Evolutionary conservation across 164 flowering plant species (phyloP).

Genomic region (Cinnamomum chago): DNA sequence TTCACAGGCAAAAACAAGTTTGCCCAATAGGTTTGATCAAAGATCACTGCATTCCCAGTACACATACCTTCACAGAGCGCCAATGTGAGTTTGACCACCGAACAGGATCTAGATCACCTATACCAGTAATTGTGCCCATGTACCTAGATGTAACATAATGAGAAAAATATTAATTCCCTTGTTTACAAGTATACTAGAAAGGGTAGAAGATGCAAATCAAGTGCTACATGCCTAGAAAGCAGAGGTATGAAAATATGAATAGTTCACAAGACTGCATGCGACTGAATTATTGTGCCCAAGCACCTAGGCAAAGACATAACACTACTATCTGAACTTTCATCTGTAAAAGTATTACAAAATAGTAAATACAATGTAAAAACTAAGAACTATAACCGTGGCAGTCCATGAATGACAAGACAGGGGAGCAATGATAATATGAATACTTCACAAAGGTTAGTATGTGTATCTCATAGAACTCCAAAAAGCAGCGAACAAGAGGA

Average conservation of each 20-base stretch:
- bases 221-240: too few species aligned
- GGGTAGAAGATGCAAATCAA: too few species aligned
- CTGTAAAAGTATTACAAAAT: too few species aligned
- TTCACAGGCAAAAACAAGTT: neutral
- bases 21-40: neutral
- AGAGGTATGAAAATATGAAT: too few species aligned
- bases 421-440: too few species aligned
- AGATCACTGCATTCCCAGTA: neutral
- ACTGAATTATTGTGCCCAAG: too few species aligned
- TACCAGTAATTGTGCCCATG: constrained; percentile 92
- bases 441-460: too few species aligned
- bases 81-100: constrained; percentile 90
- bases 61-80: constrained; percentile 86
- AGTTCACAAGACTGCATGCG: too few species aligned
- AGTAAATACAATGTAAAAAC: neutral
- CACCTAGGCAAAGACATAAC: too few species aligned
- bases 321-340: too few species aligned
- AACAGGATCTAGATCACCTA: constrained; percentile 72
- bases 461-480: neutral
- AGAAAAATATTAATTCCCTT: neutral
- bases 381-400: neutral
- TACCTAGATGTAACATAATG: constrained; percentile 40
- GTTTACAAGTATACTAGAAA: neutral
- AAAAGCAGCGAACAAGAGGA: neutral
- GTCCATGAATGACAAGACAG: too few species aligned